These are phyloP conservation scores for Crithidia expoeki DNA, from an alignment of 208 protist species.

Conservation along the genomic window DNA sequence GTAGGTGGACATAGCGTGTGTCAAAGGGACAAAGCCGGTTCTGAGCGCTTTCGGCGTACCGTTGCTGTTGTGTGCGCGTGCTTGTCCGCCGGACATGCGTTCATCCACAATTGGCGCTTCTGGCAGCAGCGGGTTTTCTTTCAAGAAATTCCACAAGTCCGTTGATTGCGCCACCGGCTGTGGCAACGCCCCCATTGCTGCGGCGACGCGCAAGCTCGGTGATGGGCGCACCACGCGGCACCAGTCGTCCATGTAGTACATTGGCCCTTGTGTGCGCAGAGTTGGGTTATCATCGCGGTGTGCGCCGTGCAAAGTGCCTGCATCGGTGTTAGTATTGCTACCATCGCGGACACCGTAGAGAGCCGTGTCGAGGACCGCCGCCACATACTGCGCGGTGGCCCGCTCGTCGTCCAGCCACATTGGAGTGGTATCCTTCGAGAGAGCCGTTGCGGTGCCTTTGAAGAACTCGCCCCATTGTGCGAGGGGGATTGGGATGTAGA, in stretches of 20 bases:
- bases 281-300: neutral
- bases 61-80: neutral
- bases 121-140: conserved; percentile 56
- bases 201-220: conserved; percentile 59
- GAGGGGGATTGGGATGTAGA: conserved; percentile 77
- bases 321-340: neutral
- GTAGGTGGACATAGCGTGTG: conserved; percentile 51
- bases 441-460: conserved; percentile 5
- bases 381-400: conserved; percentile 80
- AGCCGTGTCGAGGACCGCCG: conserved; percentile 66
- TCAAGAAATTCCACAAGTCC: conserved; percentile 73
- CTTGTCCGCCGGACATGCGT: neutral
- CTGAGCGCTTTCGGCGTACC: neutral
- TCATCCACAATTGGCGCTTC: conserved; percentile 9
- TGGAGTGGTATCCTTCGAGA: neutral
- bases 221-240: conserved; percentile 60
- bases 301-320: neutral
- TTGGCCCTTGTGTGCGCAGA: conserved; percentile 35
- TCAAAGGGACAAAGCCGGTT: conserved; percentile 60
- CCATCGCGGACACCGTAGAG: conserved; percentile 79
- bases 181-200: conserved; percentile 65
- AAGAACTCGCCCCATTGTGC: conserved; percentile 66
- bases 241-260: conserved; percentile 80
- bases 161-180: conserved; percentile 30
- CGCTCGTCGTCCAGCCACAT: conserved; percentile 75